Evolutionary conservation across 805 yeast genomes (phyloP).

Genomic region (Candida mattraensis): DNA sequence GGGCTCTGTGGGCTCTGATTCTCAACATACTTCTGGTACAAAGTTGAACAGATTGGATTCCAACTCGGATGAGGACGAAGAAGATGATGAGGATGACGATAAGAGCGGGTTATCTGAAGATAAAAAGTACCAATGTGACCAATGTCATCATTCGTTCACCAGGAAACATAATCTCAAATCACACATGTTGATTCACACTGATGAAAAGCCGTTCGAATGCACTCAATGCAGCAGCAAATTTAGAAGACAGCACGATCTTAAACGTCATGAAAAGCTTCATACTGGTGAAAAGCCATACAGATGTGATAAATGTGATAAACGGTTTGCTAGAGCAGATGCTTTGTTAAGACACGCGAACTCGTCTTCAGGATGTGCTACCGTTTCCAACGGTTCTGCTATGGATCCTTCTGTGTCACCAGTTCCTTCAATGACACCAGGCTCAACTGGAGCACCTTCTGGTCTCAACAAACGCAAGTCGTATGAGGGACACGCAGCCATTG

Average conservation of each 20-base stretch:
- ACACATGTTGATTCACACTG: slow-evolving; percentile 67
- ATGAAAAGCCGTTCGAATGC: slow-evolving; percentile 64
- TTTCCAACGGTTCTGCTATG: slow-evolving; percentile 8
- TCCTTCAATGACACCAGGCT: slow-evolving; percentile 10
- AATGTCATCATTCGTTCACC: slow-evolving; percentile 64
- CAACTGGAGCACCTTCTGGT: slow-evolving; percentile 3
- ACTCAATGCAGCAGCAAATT: slow-evolving; percentile 59
- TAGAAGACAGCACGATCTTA: slow-evolving; percentile 73
- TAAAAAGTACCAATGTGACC: slow-evolving; percentile 51
- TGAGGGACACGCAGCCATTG: slow-evolving; percentile 9
- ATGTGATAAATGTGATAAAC: slow-evolving; percentile 60
- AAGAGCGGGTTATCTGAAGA: slow-evolving; percentile 20
- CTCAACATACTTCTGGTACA: slow-evolving; percentile 5
- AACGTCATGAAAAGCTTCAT: slow-evolving; percentile 72
- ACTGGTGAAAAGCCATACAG: slow-evolving; percentile 70
- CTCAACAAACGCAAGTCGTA: slow-evolving; percentile 13
- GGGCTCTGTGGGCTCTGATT: slow-evolving; percentile 6
- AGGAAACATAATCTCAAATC: slow-evolving; percentile 74
- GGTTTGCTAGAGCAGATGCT: slow-evolving; percentile 77
- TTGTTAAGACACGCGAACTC: slow-evolving; percentile 63
- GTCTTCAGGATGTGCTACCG: slow-evolving; percentile 28
- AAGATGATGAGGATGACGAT: slow-evolving; percentile 16
- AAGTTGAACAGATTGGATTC: slow-evolving; percentile 8
- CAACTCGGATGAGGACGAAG: slow-evolving; percentile 16
- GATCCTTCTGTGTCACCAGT: slow-evolving; percentile 17